phyloP scores from a whole-genome alignment of 495 filamentous ascomycete genomes.

The Podospora fimiseda region DNA sequence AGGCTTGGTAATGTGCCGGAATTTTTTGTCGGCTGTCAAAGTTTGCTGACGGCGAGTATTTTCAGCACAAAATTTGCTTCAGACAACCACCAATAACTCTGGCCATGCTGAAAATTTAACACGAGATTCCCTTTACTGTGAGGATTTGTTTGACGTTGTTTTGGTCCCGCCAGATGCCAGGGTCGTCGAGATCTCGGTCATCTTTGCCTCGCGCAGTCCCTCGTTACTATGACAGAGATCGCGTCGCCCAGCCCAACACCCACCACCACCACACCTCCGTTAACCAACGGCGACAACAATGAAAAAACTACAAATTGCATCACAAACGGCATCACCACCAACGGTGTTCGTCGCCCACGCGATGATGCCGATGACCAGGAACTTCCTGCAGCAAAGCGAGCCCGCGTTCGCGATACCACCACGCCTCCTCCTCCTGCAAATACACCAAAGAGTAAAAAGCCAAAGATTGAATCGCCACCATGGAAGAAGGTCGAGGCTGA shows the following conservation, averaged over 20 bases:
- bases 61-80: constrained; percentile 35
- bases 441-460: constrained; percentile 27
- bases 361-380: background rate
- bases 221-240: constrained; percentile 45
- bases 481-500: constrained; percentile 88
- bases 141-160: constrained; percentile 60
- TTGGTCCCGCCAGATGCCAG: constrained; percentile 53
- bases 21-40: constrained; percentile 37
- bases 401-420: constrained; percentile 52
- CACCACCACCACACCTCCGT: constrained; percentile 20
- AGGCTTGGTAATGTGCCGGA: constrained; percentile 17
- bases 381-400: constrained; percentile 61
- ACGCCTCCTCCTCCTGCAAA: constrained; percentile 17
- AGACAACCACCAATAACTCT: constrained; percentile 34
- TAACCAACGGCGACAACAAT: constrained; percentile 26
- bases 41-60: constrained; percentile 37
- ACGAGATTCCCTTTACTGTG: constrained; percentile 43
- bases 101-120: constrained; percentile 58
- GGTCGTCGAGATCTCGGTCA: constrained; percentile 61
- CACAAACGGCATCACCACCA: constrained; percentile 8
- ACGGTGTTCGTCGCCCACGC: background rate
- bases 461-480: constrained; percentile 68
- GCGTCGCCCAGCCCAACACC: constrained; percentile 44
- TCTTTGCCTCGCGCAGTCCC: constrained; percentile 31
- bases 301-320: too few relatives aligned